Base-by-base conservation (phyloP, 208 protist species). In the Polymyxa betae region DNA sequence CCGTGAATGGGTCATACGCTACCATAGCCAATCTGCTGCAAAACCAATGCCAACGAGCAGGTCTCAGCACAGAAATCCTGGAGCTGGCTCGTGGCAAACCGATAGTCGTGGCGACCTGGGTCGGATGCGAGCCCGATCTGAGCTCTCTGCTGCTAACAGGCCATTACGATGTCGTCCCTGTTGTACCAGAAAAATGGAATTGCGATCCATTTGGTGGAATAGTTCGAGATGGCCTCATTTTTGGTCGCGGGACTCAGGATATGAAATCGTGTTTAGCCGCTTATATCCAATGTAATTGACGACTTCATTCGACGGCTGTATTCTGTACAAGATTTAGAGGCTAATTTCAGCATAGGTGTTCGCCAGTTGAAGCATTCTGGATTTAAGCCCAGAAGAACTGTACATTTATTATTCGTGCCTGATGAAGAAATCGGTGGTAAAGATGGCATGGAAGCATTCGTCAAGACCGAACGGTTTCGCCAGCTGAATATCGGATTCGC, bases 361-460 rank as follows among this genome's bases (percentile, higher is more conserved):
- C 16, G 54, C 20, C 54, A 29, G 16, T 66, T 66, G 54, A 66
- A 66, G 77, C 77, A 38, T 12, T 29, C 5, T 16, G 77, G 77
- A 38, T 89, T 89, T 40, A 0, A 12, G 16, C 87, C 87, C 12
- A 44, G 10, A 40, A 16, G 87, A n/a, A 52, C 87, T 38, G 41
- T 89, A 12, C 87, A 89, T 54, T 44, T 54, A 45, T 20, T 89
- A 12, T 89, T 89, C 40, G n/a, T 89, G 40, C 87, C 87, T 16
- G 87, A 89, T 45, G 87, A 89, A n/a, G 87, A 89, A 40, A 89
- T 89, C 40, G 87, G 87, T 40, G 87, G 87, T 24, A 35, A n/a
- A 5, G 45, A 89, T 40, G 87, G 87, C 0, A 89, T 89, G 87
- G 0, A 89, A 40, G 41, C 41, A 5, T 54, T 89, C 29, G 38